phyloP scores from a whole-genome alignment of 345 rosid genomes.

The Cardamine occulta region DNA sequence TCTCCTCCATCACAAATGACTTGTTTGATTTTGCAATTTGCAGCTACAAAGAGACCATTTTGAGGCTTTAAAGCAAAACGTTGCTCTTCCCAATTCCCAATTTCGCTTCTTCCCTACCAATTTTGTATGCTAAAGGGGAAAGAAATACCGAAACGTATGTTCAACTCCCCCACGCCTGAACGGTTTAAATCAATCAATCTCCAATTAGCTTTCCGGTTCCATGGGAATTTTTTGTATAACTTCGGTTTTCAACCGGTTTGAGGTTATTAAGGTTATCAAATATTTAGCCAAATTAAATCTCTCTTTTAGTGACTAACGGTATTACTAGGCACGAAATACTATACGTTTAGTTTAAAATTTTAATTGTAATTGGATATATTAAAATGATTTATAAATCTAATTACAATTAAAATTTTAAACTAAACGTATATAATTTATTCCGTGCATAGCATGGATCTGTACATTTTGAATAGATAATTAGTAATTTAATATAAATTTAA shows the following conservation, averaged over 20 bases:
- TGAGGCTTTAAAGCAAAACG: slow-evolving; percentile 18
- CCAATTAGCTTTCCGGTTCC: slow-evolving; percentile 12
- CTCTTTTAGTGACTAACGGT: neutral
- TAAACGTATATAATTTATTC: too few species aligned
- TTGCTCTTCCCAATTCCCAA: slow-evolving; percentile 34
- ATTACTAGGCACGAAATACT: too few species aligned
- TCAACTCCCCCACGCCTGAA: neutral
- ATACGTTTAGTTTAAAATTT: too few species aligned
- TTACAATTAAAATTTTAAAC: too few species aligned
- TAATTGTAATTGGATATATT: too few species aligned
- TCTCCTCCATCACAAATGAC: slow-evolving; percentile 59
- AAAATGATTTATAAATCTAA: too few species aligned
- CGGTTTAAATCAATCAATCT: slow-evolving; percentile 24
- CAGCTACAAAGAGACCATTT: slow-evolving; percentile 27
- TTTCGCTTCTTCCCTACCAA: slow-evolving; percentile 23
- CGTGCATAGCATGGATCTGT: too few species aligned
- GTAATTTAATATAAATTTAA: too few species aligned
- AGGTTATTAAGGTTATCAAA: neutral
- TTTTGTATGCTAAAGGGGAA: neutral
- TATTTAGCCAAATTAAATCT: neutral
- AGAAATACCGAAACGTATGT: neutral
- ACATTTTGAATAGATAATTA: too few species aligned
- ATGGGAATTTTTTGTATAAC: neutral
- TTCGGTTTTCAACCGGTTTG: neutral
- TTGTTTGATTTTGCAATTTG: slow-evolving; percentile 23